These are phyloP conservation scores for Oryza glumipatula DNA, from an alignment of 176 grass and related monocot genomes.

Conservation along the genomic window DNA sequence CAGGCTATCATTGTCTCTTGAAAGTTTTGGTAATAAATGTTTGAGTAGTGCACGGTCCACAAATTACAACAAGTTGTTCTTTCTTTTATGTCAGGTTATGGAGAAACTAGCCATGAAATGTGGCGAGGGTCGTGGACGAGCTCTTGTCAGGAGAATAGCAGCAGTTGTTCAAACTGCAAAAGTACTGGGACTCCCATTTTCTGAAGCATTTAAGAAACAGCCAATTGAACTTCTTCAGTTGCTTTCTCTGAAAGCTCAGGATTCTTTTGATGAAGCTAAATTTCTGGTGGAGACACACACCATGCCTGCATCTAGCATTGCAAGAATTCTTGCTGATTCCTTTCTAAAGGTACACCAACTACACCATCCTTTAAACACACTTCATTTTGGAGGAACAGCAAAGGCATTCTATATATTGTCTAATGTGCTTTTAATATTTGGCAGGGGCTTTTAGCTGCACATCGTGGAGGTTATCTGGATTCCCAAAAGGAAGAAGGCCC, in stretches of 20 bases:
- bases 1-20: conserved; percentile 1
- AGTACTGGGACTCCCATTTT: conserved; percentile 76
- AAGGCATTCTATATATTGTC: conserved; percentile 37
- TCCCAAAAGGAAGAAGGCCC: conserved; percentile 90
- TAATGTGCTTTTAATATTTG: conserved; percentile 38
- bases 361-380: conserved; percentile 34
- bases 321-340: conserved; percentile 85
- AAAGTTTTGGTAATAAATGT: conserved; percentile 17
- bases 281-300: conserved; percentile 79
- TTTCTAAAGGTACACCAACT: conserved; percentile 76
- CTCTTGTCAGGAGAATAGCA: conserved; percentile 85
- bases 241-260: conserved; percentile 90
- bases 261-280: conserved; percentile 91
- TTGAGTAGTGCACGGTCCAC: conserved; percentile 13
- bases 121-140: conserved; percentile 71
- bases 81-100: conserved; percentile 66
- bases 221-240: conserved; percentile 92
- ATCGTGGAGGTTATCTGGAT: conserved; percentile 90
- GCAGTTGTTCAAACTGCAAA: conserved; percentile 79
- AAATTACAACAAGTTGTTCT: conserved; percentile 16
- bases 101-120: conserved; percentile 78
- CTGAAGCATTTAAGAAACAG: conserved; percentile 87
- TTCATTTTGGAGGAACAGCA: conserved; percentile 32
- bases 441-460: conserved; percentile 86
- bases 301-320: conserved; percentile 79